These are phyloP conservation scores for Pestalotiopsis sp. DNA, from an alignment of 2,329 filamentous ascomycete species.

Conservation along the genomic window DNA sequence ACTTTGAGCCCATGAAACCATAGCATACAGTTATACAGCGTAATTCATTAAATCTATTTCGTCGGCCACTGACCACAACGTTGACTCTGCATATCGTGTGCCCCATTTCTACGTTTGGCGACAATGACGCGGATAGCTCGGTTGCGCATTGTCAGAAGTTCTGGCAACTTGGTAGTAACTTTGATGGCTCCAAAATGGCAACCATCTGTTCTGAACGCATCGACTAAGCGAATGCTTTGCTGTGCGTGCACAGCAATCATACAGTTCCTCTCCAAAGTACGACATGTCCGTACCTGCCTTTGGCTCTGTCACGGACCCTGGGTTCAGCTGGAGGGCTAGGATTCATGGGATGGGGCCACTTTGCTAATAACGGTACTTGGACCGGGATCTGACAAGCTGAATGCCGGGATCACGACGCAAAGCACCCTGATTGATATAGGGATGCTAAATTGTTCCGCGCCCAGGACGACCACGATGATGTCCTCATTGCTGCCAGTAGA, in stretches of 20 bases:
- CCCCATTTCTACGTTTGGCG: too few species aligned
- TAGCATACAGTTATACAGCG: constrained; percentile 12
- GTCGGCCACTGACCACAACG: neutral
- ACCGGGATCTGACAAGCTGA: neutral
- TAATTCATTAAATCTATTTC: neutral
- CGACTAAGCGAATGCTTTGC: neutral
- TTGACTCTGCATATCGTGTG: too few species aligned
- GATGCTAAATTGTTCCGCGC: neutral
- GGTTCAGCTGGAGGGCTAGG: neutral
- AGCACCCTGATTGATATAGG: neutral
- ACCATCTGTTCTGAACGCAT: too few species aligned
- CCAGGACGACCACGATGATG: neutral
- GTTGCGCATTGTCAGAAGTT: too few species aligned
- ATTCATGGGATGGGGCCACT: neutral
- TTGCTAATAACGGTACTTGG: neutral
- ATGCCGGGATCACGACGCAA: neutral
- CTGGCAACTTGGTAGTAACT: too few species aligned
- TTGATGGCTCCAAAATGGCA: too few species aligned
- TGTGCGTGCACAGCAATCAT: neutral
- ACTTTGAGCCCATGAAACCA: constrained; percentile 47
- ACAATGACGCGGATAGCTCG: too few species aligned
- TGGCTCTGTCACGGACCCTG: neutral
- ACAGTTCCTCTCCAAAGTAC: neutral
- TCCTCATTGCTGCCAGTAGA: neutral
- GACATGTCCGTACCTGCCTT: neutral